Evolutionary conservation across 2,329 filamentous ascomycete species (phyloP).

Genomic region (Aspergillus hortae): DNA sequence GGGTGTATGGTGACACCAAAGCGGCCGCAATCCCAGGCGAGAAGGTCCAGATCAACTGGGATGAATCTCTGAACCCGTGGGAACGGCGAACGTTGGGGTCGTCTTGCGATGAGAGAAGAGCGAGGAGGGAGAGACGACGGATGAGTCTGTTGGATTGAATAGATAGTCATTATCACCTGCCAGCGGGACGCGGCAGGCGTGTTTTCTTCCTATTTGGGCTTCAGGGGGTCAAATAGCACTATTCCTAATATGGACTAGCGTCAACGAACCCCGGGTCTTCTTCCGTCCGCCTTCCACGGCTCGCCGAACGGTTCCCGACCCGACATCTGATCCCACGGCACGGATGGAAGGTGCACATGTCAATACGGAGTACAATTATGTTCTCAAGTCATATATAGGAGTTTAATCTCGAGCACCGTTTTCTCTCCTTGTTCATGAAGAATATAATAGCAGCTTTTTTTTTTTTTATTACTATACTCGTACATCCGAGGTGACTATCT

Average conservation of each 20-base stretch:
- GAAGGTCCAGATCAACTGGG: neutral
- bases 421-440: no score
- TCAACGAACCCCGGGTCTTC: neutral
- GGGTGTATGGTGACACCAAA: slow-evolving; percentile 9
- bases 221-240: slow-evolving; percentile 4
- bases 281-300: slow-evolving; percentile 1
- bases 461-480: neutral
- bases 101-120: neutral
- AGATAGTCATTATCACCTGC: slow-evolving; percentile 1
- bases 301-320: neutral
- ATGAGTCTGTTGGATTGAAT: neutral
- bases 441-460: neutral
- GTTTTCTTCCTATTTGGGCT: slow-evolving; percentile 4
- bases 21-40: slow-evolving; percentile 8
- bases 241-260: slow-evolving; percentile 1
- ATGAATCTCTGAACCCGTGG: slow-evolving; percentile 1
- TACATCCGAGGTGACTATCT: neutral
- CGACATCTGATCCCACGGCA: neutral
- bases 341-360: neutral
- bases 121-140: neutral
- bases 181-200: slow-evolving; percentile 4
- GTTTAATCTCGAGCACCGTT: no score
- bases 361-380: no score
- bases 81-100: neutral
- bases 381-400: no score